Percentiles rank a stretch among this genome's conserved stretches.
Conservation (phyloP, 75 land plant species). For the Cunninghamia lanceolata region DNA sequence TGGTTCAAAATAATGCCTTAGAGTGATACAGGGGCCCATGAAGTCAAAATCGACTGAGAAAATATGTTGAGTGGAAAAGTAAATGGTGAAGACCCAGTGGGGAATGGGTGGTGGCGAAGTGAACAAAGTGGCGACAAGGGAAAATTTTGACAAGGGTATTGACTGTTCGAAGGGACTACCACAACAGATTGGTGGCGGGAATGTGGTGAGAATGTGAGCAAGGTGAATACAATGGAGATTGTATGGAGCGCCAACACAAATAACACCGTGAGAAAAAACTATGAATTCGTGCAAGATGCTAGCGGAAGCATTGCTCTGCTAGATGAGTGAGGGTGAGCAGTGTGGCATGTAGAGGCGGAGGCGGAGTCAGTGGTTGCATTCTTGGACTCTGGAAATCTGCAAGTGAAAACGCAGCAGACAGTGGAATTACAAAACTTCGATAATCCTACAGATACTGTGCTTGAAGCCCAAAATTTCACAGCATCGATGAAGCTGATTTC, state of each 20-base stretch:
- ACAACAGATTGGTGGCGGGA: too few species aligned
- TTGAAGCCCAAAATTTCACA: conserved; percentile 65
- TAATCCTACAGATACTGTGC: conserved; percentile 65
- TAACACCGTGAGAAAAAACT: conserved; percentile 13
- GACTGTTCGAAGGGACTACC: too few species aligned
- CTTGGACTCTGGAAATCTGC: conserved; percentile 48
- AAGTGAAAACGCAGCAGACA: not conserved
- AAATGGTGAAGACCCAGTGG: too few species aligned
- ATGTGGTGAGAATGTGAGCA: too few species aligned
- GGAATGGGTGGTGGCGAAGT: too few species aligned
- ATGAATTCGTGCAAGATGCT: conserved; percentile 21
- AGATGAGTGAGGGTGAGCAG: conserved; percentile 20
- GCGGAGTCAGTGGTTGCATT: conserved; percentile 21
- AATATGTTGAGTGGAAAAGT: too few species aligned
- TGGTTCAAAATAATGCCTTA: too few species aligned
- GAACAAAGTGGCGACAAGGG: too few species aligned
- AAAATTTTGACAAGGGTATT: too few species aligned
- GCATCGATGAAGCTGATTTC: conserved; percentile 28
- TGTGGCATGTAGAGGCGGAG: conserved; percentile 19
- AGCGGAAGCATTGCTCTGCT: conserved; percentile 51
- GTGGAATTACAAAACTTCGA: conserved; percentile 72
- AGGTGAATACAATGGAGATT: conserved; percentile 27
- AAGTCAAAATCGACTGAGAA: too few species aligned
- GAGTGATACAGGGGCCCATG: too few species aligned
- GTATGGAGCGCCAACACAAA: conserved; percentile 46